phyloP scores from a whole-genome alignment of 83 land plant genomes.

The Isoetes engelmannii region DNA sequence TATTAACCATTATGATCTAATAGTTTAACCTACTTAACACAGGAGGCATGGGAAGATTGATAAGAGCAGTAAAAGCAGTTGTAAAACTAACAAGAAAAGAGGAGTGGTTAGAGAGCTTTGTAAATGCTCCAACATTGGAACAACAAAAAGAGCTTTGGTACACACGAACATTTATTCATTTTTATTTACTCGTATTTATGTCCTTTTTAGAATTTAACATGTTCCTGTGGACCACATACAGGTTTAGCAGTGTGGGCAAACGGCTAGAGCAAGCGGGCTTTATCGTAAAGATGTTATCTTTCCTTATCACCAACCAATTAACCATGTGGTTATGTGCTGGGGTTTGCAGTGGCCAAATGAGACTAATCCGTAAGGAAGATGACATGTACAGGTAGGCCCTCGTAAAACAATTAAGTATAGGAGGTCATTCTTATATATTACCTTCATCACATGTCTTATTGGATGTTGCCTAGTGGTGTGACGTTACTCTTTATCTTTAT shows the following conservation, averaged over 20 bases:
- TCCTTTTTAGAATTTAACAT: background rate
- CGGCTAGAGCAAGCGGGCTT: slow-evolving; percentile 30
- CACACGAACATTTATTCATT: background rate
- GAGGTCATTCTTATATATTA: background rate
- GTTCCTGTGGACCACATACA: background rate
- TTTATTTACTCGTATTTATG: background rate
- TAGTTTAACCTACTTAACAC: background rate
- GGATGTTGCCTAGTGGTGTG: no score
- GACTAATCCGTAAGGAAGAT: slow-evolving; percentile 36
- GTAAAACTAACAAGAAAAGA: slow-evolving; percentile 40
- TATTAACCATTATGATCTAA: background rate
- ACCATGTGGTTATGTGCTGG: slow-evolving; percentile 44
- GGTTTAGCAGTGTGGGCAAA: slow-evolving; percentile 41
- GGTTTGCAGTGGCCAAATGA: slow-evolving; percentile 40
- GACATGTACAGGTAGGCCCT: slow-evolving; percentile 31
- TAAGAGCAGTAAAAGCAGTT: slow-evolving; percentile 32
- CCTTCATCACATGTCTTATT: no score
- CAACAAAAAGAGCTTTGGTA: slow-evolving; percentile 42
- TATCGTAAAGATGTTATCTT: slow-evolving; percentile 25
- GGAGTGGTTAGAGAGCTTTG: slow-evolving; percentile 34
- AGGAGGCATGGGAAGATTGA: slow-evolving; percentile 42
- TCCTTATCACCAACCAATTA: slow-evolving; percentile 32
- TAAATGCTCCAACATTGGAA: slow-evolving; percentile 41
- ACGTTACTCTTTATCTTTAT: no score
- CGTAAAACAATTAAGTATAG: background rate